Evolutionary conservation across 768 basidiomycete species (phyloP), one percentile per base, ranked within the genome.

Genomic region (Brasilioporus rufonigricans): DNA sequence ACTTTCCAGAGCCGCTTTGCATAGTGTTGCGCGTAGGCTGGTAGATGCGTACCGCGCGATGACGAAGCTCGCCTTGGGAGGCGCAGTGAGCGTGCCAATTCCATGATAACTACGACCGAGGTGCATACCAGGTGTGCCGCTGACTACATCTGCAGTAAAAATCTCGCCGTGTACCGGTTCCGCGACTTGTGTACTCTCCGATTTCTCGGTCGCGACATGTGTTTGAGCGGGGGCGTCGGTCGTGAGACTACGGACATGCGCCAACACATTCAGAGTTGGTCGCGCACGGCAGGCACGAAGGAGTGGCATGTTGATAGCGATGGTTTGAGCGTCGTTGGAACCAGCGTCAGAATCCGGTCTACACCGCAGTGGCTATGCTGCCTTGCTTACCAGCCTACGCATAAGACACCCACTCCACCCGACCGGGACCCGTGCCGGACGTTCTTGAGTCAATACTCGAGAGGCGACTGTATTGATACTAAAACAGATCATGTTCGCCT

Each of bases 1-100:
- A 82, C 73, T 94, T 94, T 49, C 84, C 86, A 39, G 85, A 80
- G 46, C 92, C 96, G 50, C 92, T 94, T 73, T 98, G 94, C 85
- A 96, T 98, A 4, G 95, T 95, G 62, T 92, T 93, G 53, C 90
- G 86, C 6, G 94, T 86, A 2, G 95, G 92, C 69, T 93, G 89
- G 75, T 85, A 99, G 66, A 99, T 92, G 46, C 95, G 85, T 40
- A 97, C 94, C 19, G 83, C 76, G 47, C 96, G 91, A 66, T 93
- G 86, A 55, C 83, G 87, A 56, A 98, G 82, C 71, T 97, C 87
- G 58, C 73, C 94, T 96, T 36, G 4, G 47, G 4, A 49, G 18
- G 29, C 9, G 6, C 23, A 43, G 11, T 66, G 31, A n/a, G 33
- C 26, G 26, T 39, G 13, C 36, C 13, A 26, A 19, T 7, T 11